Evolutionary conservation across 2,329 filamentous ascomycete species (phyloP), one percentile per base, ranked within the genome.

Genomic region (Emergomyces pasteurianus): DNA sequence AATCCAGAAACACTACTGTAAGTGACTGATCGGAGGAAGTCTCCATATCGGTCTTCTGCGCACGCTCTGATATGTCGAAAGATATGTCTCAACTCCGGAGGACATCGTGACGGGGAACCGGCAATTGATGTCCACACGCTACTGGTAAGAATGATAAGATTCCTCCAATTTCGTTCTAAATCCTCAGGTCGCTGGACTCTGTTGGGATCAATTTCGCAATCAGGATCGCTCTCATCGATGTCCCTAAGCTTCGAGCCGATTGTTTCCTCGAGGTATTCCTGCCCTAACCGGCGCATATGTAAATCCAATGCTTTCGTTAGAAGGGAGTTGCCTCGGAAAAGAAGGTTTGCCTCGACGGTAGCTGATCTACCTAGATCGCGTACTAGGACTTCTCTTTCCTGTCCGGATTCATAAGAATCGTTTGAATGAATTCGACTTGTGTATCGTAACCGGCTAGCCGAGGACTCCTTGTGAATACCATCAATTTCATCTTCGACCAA

Each of bases 401-500:
- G 79, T 18, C 71, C 76, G 7, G 77, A 75, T 61, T 85, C 83
- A 61, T 78, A 79, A 2, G 81, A 81, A 62, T 85, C 83, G 62
- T 82, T 83, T 5, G 83, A 85, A 54, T 83, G 83, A 23, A 79
- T 86, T 71, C 81, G 88, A 80, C 79, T 86, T 53, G 79, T 83
- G 69, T 85, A 85, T 40, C 83, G 75, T 57, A 86, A 71, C 43
- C 83, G 71, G 63, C 77, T 90, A 64, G 87, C 83, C 0, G 87
- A 84, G 16, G 86, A 85, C 67, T 96, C 91, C 70, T 87, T 95
- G 60, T 90, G 85, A 21, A 94, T 86, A 0, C 92, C 92, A 69
- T 97, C 94, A 61, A 99, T 97, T 73, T 99, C 94, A 70, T 97
- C 92, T 73, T 99, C 94, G 0, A 96, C 89, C 47, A 99, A 79